Evolutionary conservation across 768 basidiomycete genomes (phyloP), one percentile per base, ranked within the genome.

Genomic region (Harrya chromipes): DNA sequence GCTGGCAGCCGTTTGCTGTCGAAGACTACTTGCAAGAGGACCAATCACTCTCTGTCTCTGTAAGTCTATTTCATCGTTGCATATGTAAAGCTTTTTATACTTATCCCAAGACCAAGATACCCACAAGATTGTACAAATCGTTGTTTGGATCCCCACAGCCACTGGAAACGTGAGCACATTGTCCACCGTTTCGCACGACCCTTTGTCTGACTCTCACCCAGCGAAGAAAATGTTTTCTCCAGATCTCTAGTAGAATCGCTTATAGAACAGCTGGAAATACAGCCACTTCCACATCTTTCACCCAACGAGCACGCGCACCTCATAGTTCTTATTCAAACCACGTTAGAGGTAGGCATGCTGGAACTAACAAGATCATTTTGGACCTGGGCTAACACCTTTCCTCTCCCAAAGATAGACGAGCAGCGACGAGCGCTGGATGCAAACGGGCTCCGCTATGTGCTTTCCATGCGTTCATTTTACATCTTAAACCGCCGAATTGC

Each of bases 401-500:
- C 41, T 13, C n/a, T 31, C 14, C 23, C 47, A 24, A 56, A 97
- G 92, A 84, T 91, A 31, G 89, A 97, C 41, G 88, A 92, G 57
- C 92, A 94, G 64, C 81, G 84, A 2, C 82, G 94, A n/a, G 84
- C 94, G 0, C 72, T 97, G 21, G 95, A 99, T 68, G 73, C 89
- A 2, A 94, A 94, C 64, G 97, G 95, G 1, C 74, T 97, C 40
- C 85, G 95, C 39, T 99, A 94, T 70, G 78, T 97, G 29, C 86
- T 94, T 48, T 90, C 92, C 13, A 86, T 98, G 82, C 82, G 92
- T 8, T 89, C 90, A 4, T 94, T 94, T 64, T 88, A 90, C 64
- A 91, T 94, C 49, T 73, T 90, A 52, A 90, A 92, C 60, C 75
- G 74, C 44, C 82, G 89, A 7, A 62, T 70, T 42, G 76, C 77